These are phyloP conservation scores for Lactifluus hygrophoroides DNA, from an alignment of 768 basidiomycete genomes.

Conservation along the genomic window DNA sequence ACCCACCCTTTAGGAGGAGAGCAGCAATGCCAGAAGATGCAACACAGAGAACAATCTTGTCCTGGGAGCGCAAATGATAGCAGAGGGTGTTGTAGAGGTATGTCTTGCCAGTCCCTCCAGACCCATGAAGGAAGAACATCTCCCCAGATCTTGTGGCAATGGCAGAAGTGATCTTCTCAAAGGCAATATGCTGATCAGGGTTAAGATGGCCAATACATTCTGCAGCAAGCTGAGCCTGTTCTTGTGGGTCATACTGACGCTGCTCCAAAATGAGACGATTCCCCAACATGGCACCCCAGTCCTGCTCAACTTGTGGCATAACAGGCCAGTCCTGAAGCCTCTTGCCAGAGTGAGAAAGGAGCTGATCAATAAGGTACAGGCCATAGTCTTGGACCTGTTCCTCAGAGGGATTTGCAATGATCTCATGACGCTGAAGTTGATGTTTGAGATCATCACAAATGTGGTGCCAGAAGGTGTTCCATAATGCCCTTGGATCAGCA, in stretches of 20 bases:
- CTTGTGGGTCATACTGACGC: constrained; percentile 23
- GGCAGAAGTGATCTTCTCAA: constrained; percentile 19
- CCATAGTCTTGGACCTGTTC: constrained; percentile 34
- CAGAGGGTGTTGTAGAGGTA: constrained; percentile 32
- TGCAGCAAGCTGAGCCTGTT: not conserved
- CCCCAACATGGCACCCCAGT: constrained; percentile 23
- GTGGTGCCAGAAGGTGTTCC: not conserved
- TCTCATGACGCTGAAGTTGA: not conserved
- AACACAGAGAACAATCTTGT: constrained; percentile 33
- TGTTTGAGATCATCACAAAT: not conserved
- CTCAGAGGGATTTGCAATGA: not conserved
- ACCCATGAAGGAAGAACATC: constrained; percentile 36
- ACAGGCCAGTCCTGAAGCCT: constrained; percentile 22
- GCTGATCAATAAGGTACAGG: constrained; percentile 31
- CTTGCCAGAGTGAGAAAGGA: constrained; percentile 23
- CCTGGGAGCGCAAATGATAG: not conserved
- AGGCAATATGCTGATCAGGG: constrained; percentile 18
- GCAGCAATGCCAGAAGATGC: constrained; percentile 31
- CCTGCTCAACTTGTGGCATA: constrained; percentile 27
- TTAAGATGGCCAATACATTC: constrained; percentile 11
- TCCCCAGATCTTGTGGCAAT: constrained; percentile 13
- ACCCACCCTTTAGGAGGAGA: too few relatives aligned
- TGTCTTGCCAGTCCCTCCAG: constrained; percentile 41
- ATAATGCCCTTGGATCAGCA: not conserved
- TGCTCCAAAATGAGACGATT: constrained; percentile 32